Conservation (phyloP, 345 rosid genomes). For the Angophora floribunda region DNA sequence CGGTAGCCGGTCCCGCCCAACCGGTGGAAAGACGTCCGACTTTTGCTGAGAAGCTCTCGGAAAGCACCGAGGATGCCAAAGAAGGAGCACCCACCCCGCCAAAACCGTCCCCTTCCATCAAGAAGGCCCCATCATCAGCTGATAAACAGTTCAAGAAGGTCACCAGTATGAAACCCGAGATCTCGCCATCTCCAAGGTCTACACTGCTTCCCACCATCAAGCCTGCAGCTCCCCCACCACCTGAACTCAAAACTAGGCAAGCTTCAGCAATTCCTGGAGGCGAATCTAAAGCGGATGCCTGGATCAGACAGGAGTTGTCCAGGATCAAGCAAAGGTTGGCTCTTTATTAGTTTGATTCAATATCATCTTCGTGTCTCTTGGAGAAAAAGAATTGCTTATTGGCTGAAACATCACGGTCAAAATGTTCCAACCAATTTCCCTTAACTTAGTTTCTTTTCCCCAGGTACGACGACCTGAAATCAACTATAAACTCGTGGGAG, state of each 20-base stretch:
- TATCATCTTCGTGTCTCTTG: not conserved
- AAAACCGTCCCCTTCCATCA: slow-evolving; percentile 6
- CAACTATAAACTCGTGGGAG: slow-evolving; percentile 54
- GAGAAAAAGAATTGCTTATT: not conserved
- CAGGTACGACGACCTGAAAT: slow-evolving; percentile 45
- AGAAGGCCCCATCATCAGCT: slow-evolving; percentile 9
- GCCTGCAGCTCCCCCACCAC: not conserved
- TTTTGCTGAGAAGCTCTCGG: not conserved
- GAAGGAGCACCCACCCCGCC: not conserved
- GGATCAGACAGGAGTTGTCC: slow-evolving; percentile 49
- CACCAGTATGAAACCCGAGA: not conserved
- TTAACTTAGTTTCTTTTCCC: not conserved
- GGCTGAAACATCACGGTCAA: not conserved
- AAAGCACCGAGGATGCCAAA: not conserved
- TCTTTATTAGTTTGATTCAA: not conserved
- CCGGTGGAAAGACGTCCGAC: not conserved
- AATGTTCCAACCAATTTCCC: not conserved
- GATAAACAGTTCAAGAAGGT: slow-evolving; percentile 7
- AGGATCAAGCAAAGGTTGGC: slow-evolving; percentile 39
- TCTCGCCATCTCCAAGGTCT: not conserved
- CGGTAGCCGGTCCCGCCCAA: not conserved
- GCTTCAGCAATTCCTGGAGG: slow-evolving; percentile 4
- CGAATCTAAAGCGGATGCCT: slow-evolving; percentile 30
- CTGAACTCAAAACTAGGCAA: not conserved
- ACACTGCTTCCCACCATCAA: slow-evolving; percentile 4